Evolutionary conservation across 1,139 yeast species (phyloP).

Genomic region (Hemisphaericaspora xylofermentans): DNA sequence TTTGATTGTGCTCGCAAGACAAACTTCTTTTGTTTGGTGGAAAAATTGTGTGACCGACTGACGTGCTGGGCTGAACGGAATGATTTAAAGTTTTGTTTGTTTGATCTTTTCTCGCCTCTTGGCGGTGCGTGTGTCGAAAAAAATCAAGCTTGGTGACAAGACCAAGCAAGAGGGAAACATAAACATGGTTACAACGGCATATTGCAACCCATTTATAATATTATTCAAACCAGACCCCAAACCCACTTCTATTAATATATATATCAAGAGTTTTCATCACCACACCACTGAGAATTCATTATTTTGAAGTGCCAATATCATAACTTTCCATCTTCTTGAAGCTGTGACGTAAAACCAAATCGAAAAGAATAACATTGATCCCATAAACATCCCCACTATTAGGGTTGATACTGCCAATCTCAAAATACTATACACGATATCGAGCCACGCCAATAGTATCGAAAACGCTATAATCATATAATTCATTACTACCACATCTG

Average conservation of each 20-base stretch:
- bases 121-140: too few species aligned
- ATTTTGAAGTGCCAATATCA: constrained; percentile 11
- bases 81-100: too few species aligned
- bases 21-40: neutral
- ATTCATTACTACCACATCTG: constrained; percentile 6
- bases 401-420: constrained; percentile 19
- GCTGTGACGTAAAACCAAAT: constrained; percentile 16
- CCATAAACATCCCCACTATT: constrained; percentile 16
- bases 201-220: too few species aligned
- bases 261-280: constrained; percentile 1
- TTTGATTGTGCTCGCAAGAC: neutral
- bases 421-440: constrained; percentile 20
- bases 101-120: too few species aligned
- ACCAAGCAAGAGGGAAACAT: too few species aligned
- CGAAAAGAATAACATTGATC: constrained; percentile 11
- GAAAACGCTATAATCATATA: constrained; percentile 9
- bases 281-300: constrained; percentile 13
- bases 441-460: constrained; percentile 19
- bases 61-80: too few species aligned
- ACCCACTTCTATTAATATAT: neutral
- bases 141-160: too few species aligned
- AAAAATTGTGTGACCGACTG: too few species aligned
- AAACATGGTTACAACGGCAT: too few species aligned
- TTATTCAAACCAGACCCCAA: too few species aligned
- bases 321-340: constrained; percentile 16